Conservation (phyloP, 1,139 yeast species). For the Casaregolazyma suthepensis region DNA sequence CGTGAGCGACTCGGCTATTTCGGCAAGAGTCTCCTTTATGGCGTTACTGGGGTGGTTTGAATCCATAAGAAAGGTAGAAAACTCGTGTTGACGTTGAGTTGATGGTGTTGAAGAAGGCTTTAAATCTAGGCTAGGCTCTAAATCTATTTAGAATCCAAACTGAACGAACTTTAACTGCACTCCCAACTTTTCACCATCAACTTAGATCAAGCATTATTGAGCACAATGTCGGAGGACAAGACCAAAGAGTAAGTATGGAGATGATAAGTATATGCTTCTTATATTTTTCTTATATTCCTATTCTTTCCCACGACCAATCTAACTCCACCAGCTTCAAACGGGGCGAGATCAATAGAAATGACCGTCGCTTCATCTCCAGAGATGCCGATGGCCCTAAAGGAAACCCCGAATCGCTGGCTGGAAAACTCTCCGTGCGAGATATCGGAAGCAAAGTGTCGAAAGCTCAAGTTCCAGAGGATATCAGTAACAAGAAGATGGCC, state of each 20-base stretch:
- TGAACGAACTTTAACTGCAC: neutral
- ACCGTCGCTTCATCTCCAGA: slow-evolving; percentile 42
- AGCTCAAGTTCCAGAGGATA: slow-evolving; percentile 1
- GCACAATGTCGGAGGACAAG: neutral
- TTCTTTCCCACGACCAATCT: neutral
- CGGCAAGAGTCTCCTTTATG: neutral
- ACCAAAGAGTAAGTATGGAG: neutral
- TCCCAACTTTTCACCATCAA: neutral
- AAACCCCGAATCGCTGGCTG: slow-evolving; percentile 65
- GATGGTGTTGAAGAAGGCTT: neutral
- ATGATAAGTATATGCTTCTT: too few relatives aligned
- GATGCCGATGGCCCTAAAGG: slow-evolving; percentile 48
- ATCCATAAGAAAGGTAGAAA: neutral
- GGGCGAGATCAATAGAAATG: slow-evolving; percentile 22
- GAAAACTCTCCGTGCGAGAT: slow-evolving; percentile 56
- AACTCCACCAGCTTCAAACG: neutral
- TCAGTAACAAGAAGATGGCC: slow-evolving; percentile 6
- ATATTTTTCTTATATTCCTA: too few relatives aligned
- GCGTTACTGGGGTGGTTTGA: neutral
- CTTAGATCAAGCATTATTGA: neutral
- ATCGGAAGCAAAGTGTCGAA: slow-evolving; percentile 53
- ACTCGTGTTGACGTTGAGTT: neutral
- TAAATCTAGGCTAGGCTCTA: too few relatives aligned
- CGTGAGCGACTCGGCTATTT: neutral
- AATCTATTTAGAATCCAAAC: neutral